Evolutionary conservation across 805 yeast species (phyloP), one percentile per base, ranked within the genome.

Genomic region (Lipomyces starkeyi): DNA sequence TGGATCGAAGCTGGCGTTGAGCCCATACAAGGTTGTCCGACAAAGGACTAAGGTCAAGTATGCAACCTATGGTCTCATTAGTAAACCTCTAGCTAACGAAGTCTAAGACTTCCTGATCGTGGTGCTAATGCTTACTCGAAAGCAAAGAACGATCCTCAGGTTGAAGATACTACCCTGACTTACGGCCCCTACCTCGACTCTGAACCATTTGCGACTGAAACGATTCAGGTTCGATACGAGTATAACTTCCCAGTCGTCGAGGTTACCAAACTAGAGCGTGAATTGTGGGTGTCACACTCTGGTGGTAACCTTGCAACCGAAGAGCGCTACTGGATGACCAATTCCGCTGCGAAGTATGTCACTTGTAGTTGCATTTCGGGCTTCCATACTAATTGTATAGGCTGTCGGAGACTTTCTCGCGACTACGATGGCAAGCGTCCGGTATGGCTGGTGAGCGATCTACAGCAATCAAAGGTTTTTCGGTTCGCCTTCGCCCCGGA

Each of bases 241-340:
- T 91, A 86, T 78, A 87, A 88, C 72, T 73, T 79, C 27, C 96
- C 98, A 14, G 75, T 92, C 65, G 80, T 87, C 22, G 84, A 85
- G 70, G 90, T 87, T 29, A 82, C 84, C 71, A 82, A 81, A 67
- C 82, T 92, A 69, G 82, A 85, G 67, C 86, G 98, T 76, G 90
- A 90, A 59, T 35, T 71, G 22, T 94, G 98, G 98, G 82, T 93
- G 62, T 94, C 97, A 2, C 97, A 93, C 71, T 84, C 92, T 91
- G 86, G 92, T 71, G 76, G 87, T 73, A 79, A 91, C 62, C 75
- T 90, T 67, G 85, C 91, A 77, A 82, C 92, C 70, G 97, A 93
- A 76, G 98, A 95, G 77, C 87, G 88, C 76, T 93, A 92, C 77
- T 94, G 92, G 80, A 74, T 93, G 47, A 83, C 87, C 61, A 93